Conservation (phyloP, 257 asterid genomes). For the Leptodermis oblonga region DNA sequence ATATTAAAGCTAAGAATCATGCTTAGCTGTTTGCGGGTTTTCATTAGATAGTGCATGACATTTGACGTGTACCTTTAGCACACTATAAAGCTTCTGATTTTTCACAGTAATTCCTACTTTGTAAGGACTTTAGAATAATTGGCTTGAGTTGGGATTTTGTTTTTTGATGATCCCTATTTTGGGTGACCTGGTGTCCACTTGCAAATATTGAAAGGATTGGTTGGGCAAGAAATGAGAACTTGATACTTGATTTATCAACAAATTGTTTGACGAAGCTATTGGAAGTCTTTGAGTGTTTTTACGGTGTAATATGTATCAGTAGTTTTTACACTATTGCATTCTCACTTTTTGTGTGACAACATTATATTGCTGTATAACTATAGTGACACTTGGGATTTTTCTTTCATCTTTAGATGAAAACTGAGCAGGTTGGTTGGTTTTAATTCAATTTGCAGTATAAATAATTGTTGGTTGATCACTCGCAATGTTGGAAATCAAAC, state of each 20-base stretch:
- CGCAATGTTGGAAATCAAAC: neutral
- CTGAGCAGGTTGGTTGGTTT: neutral
- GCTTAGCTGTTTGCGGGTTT: neutral
- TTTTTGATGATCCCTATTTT: neutral
- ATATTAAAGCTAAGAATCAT: neutral
- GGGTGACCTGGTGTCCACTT: neutral
- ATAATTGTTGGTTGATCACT: neutral
- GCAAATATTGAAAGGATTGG: neutral
- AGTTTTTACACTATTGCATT: neutral
- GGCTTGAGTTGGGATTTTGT: conserved; percentile 9
- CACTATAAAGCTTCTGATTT: neutral
- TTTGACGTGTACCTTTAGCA: neutral
- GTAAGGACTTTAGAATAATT: neutral
- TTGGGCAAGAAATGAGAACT: neutral
- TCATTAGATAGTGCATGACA: neutral
- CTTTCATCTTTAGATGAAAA: neutral
- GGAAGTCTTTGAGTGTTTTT: neutral
- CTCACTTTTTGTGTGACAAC: neutral
- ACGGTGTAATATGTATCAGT: neutral
- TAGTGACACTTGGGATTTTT: neutral
- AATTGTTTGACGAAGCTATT: neutral
- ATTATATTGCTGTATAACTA: neutral
- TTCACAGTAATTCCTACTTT: neutral
- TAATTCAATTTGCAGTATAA: neutral
- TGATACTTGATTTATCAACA: neutral